Evolutionary conservation across 2,329 filamentous ascomycete genomes (phyloP).

Genomic region (Fonsecaea multimorphosa): DNA sequence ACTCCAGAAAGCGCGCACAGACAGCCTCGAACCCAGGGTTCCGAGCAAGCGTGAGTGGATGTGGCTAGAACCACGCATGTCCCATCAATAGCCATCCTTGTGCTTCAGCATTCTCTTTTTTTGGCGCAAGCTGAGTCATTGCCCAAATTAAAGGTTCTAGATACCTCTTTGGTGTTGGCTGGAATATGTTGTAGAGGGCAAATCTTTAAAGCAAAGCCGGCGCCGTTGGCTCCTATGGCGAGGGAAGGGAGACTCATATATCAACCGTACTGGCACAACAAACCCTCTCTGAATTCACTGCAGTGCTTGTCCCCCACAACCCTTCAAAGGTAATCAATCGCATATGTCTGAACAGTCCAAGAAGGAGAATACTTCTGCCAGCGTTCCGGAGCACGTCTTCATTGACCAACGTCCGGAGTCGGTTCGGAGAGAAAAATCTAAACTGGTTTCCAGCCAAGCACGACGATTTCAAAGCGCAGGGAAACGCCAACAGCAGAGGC

Average conservation of each 20-base stretch:
- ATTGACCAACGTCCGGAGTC: conserved; percentile 21
- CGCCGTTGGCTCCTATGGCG: not conserved
- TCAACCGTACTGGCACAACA: not conserved
- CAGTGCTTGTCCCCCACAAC: not conserved
- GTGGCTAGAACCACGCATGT: not conserved
- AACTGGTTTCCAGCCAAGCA: conserved; percentile 29
- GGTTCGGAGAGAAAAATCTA: conserved; percentile 13
- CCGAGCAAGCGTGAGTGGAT: not conserved
- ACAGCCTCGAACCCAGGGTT: not conserved
- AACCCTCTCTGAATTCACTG: not conserved
- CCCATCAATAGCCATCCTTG: not conserved
- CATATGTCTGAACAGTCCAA: conserved; percentile 15
- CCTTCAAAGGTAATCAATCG: not conserved
- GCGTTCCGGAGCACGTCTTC: conserved; percentile 24
- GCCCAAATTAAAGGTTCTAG: not conserved
- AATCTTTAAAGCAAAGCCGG: not conserved
- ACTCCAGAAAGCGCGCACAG: not conserved
- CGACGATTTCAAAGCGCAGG: conserved; percentile 25
- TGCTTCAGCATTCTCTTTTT: not conserved
- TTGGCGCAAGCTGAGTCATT: conserved; percentile 1
- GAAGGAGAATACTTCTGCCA: conserved; percentile 16
- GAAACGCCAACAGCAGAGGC: conserved; percentile 23
- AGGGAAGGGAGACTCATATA: not conserved
- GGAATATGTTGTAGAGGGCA: not conserved
- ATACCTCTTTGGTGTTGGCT: not conserved